These are phyloP conservation scores for Plasmodium ovale DNA, from an alignment of 169 alveolate genomes.

Conservation along the genomic window DNA sequence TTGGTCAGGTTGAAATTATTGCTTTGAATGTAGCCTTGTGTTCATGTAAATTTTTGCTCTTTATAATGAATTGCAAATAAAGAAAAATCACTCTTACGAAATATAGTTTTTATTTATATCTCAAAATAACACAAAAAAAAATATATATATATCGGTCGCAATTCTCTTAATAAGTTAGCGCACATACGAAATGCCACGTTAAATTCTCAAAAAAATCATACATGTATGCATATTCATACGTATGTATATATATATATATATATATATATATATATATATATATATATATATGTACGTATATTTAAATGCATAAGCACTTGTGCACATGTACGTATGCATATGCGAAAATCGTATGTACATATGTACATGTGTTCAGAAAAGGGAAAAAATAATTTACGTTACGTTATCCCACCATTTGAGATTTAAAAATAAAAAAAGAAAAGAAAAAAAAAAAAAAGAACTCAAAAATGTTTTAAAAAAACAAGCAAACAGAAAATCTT, in stretches of 20 bases:
- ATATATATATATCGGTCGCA: background rate
- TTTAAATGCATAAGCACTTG: too few species aligned
- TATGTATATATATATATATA: background rate
- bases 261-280: too few species aligned
- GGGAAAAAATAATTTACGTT: background rate
- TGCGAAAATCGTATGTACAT: background rate
- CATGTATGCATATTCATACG: background rate
- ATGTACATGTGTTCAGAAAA: background rate
- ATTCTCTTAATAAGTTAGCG: slow-evolving; percentile 1
- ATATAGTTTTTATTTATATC: background rate
- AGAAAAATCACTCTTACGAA: background rate
- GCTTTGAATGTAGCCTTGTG: background rate
- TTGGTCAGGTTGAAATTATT: too few species aligned
- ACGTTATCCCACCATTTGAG: background rate
- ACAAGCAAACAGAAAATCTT: background rate
- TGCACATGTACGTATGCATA: background rate
- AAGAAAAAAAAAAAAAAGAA: too few species aligned
- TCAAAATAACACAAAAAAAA: background rate
- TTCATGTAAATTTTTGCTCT: background rate
- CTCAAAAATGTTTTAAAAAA: background rate
- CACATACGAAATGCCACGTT: background rate
- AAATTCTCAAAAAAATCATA: background rate
- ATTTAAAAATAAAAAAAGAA: too few species aligned
- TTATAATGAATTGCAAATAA: background rate
- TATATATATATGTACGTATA: too few species aligned